Evolutionary conservation across 139 green algal genomes (phyloP), one percentile per base, ranked within the genome.

Genomic region (Tetratostichococcus sp.): DNA sequence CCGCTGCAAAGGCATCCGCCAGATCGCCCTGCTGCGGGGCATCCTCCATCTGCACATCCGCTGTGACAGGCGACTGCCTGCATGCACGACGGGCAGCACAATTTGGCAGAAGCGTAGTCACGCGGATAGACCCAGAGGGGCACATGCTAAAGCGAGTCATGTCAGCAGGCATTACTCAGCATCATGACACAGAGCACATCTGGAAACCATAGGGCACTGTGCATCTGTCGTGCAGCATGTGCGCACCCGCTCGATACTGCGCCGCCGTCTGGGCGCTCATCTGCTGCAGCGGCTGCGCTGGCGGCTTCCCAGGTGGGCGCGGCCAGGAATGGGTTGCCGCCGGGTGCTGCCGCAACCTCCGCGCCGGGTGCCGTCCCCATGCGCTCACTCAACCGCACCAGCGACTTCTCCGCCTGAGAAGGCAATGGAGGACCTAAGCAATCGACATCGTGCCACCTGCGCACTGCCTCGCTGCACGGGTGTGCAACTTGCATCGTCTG

Each of bases 301-400:
- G 39, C 21, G 35, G 69, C 76, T 6, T 76, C 80, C 75, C 80
- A 79, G 30, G 69, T 35, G 4, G 74, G 65, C 28, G 68, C 50
- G 4, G 71, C 69, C 35, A 86, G 35, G 69, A 84, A 86, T 19
- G 78, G 69, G 69, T 88, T 88, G 39, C 43, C 72, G 30, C 59
- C 69, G 17, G 34, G 70, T 30, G 11, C 65, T 1, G 31, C n/a
- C 14, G 26, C 69, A 28, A 21, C n/a, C 42, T n/a, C 62, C 33
- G 39, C 62, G 14, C n/a, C 33, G 1, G 19, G 43, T n/a, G 69
- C 68, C 19, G 65, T 65, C 0, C 50, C 34, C 62, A 80, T 66
- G 26, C 70, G 75, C 26, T 43, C 43, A 42, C 81, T 68, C 77
- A 84, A 75, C 57, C 67, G 73, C 30, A 83, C 74, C 21, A 77